phyloP scores from a whole-genome alignment of 148 eudicot species.

The Camellia sinensis region DNA sequence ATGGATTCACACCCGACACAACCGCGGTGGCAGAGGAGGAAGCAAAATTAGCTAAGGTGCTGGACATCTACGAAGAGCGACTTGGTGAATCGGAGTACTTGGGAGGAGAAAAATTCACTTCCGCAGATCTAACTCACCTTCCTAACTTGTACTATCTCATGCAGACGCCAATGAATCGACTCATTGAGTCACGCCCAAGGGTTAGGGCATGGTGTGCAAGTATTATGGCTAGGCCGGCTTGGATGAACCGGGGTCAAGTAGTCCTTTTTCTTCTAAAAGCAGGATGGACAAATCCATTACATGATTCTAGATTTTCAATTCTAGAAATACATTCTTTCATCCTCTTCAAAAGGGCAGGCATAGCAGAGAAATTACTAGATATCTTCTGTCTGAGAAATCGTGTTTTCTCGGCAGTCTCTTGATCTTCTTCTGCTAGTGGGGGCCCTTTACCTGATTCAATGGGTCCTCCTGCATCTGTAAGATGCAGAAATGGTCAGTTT shows the following conservation, averaged over 20 bases:
- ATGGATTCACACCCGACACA: no score
- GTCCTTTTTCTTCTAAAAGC: conserved; percentile 59
- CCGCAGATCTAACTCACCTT: no score
- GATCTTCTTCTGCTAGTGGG: conserved; percentile 29
- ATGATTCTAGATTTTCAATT: conserved; percentile 16
- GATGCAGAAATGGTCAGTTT: neutral
- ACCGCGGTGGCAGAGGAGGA: no score
- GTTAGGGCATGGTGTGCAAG: no score
- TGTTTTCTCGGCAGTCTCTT: conserved; percentile 35
- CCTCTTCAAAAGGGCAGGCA: conserved; percentile 60
- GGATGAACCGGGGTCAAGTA: conserved; percentile 12
- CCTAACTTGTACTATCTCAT: no score
- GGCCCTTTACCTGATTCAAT: conserved; percentile 23
- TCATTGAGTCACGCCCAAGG: no score
- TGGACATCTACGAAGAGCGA: no score
- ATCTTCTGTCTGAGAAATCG: conserved; percentile 62
- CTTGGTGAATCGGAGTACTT: no score
- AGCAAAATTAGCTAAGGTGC: no score
- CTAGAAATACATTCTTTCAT: conserved; percentile 43
- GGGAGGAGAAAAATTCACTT: no score
- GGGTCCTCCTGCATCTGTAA: conserved; percentile 26
- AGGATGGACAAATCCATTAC: neutral
- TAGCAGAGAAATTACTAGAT: conserved; percentile 52
- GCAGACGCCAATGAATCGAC: no score
- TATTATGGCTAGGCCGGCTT: no score